These are phyloP conservation scores for Ceraceosorus guamensis DNA, from an alignment of 1,284 basidiomycete species.

Conservation along the genomic window DNA sequence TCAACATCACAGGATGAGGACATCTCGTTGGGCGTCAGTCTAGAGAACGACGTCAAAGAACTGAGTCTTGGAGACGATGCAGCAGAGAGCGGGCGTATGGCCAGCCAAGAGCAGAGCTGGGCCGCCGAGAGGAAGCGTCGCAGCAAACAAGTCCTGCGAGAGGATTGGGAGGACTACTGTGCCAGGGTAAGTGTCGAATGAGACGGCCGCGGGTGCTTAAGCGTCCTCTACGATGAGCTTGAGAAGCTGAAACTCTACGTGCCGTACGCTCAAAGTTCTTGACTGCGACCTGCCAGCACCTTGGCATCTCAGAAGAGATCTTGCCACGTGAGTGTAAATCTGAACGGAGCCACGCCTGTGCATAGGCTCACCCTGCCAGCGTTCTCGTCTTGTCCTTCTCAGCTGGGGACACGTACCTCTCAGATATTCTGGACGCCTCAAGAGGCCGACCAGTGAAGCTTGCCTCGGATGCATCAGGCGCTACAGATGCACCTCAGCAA, in stretches of 20 bases:
- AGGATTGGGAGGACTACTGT: constrained; percentile 31
- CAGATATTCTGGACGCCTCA: constrained; percentile 22
- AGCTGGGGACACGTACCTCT: constrained; percentile 20
- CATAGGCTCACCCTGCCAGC: neutral
- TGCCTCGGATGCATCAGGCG: neutral
- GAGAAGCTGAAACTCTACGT: neutral
- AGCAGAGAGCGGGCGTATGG: constrained; percentile 9
- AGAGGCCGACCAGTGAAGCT: constrained; percentile 8
- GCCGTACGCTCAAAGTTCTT: constrained; percentile 20
- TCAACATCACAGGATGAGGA: neutral
- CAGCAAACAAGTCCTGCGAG: constrained; percentile 9
- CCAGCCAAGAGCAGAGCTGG: neutral
- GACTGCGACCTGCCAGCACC: constrained; percentile 41
- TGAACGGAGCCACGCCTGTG: neutral
- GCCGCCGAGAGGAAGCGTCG: neutral
- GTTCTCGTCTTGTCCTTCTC: neutral
- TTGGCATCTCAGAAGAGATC: constrained; percentile 23
- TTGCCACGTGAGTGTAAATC: constrained; percentile 18
- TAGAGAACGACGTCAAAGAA: constrained; percentile 4
- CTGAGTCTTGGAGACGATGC: neutral
- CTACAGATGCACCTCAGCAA: neutral
- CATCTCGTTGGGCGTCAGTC: neutral
- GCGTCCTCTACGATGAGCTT: neutral
- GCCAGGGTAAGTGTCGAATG: constrained; percentile 1
- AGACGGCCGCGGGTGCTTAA: too few relatives aligned